Conservation (phyloP, 1,284 basidiomycete species). For the Melampsora americana region DNA sequence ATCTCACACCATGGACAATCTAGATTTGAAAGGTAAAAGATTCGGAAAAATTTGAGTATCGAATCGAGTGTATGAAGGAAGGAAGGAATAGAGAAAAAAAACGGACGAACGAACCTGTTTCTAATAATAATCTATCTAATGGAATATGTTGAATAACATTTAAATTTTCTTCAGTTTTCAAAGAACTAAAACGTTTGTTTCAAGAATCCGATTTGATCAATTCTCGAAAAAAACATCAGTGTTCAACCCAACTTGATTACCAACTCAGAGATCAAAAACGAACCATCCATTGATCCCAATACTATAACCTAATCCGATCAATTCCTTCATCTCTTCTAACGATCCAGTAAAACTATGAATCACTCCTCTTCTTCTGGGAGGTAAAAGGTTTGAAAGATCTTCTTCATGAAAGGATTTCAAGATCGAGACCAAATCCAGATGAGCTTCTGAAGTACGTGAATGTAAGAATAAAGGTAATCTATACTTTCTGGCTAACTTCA, state of each 20-base stretch:
- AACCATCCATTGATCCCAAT: conserved; percentile 44
- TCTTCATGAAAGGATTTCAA: conserved; percentile 55
- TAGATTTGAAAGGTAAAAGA: conserved; percentile 11
- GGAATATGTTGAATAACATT: conserved; percentile 64
- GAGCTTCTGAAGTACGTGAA: conserved; percentile 65
- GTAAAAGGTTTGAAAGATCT: conserved; percentile 62
- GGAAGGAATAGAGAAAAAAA: neutral
- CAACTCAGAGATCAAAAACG: no score
- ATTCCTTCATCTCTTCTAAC: conserved; percentile 65
- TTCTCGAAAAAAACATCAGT: conserved; percentile 14
- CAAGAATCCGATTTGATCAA: neutral
- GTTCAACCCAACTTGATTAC: no score
- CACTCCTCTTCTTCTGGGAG: conserved; percentile 68
- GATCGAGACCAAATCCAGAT: conserved; percentile 69
- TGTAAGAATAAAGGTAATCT: conserved; percentile 80
- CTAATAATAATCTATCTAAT: conserved; percentile 68
- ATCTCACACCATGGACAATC: conserved; percentile 60
- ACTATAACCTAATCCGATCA: conserved; percentile 58
- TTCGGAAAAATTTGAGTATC: conserved; percentile 5
- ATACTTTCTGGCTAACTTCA: conserved; percentile 68
- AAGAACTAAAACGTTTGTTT: conserved; percentile 59
- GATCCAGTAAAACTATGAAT: conserved; percentile 84
- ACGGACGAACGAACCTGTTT: conserved; percentile 63
- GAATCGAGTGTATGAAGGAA: neutral
- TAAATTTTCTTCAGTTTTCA: conserved; percentile 75